Percentiles rank a stretch among this genome's conserved stretches.
phyloP scores from a whole-genome alignment of 768 basidiomycete genomes.

The Xerocomus potaroensis region DNA sequence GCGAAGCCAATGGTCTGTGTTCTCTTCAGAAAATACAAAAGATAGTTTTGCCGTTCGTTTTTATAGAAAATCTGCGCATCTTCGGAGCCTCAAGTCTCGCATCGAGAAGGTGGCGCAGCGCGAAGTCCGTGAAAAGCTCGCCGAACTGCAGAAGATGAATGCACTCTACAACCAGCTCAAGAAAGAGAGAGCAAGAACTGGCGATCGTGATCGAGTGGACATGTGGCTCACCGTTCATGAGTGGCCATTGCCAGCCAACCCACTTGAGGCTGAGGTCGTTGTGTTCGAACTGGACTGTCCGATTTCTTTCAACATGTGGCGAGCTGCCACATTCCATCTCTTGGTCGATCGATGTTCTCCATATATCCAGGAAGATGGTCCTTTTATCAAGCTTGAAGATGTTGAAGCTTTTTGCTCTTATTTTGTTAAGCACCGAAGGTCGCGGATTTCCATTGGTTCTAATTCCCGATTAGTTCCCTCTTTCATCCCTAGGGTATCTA shows the following conservation, averaged over 20 bases:
- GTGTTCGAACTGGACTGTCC: conserved; percentile 1
- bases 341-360: conserved; percentile 32
- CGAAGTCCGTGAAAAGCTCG: not conserved
- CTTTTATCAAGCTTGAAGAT: not conserved
- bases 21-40: not conserved
- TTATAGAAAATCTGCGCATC: not conserved
- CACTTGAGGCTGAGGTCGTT: not conserved
- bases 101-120: not conserved
- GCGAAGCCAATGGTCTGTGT: not conserved
- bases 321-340: conserved; percentile 17
- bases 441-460: conserved; percentile 36
- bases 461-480: conserved; percentile 27
- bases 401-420: not conserved
- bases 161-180: not conserved
- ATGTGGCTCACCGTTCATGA: conserved; percentile 29
- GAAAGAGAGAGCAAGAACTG: not conserved
- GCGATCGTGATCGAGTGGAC: not conserved
- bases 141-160: not conserved
- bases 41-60: not conserved
- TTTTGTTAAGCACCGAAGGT: conserved; percentile 1
- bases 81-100: not conserved
- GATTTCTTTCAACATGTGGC: not conserved
- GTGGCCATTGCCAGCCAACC: conserved; percentile 41
- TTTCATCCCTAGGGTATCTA: conserved; percentile 29
- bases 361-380: not conserved